Conservation (phyloP, 306 rosid species). For the Glycyrrhiza uralensis region DNA sequence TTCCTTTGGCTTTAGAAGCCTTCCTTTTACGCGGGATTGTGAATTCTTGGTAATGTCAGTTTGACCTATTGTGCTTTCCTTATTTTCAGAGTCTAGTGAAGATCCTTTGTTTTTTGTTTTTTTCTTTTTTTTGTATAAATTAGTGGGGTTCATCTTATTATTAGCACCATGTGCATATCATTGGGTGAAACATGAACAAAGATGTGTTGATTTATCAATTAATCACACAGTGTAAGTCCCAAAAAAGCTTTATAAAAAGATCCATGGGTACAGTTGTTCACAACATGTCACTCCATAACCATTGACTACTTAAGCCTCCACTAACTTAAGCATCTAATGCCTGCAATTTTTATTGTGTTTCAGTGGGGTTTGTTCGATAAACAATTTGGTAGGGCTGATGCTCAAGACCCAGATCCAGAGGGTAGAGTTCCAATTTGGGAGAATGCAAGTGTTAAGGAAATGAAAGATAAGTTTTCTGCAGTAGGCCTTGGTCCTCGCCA, state of each 20-base stretch:
- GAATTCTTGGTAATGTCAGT: background rate
- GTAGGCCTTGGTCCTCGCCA: constrained; percentile 95
- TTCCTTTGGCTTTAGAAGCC: background rate
- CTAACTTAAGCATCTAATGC: background rate
- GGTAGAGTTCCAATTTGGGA: constrained; percentile 90
- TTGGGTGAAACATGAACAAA: background rate
- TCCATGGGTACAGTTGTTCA: background rate
- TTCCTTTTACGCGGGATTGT: background rate
- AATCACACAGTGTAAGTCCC: background rate
- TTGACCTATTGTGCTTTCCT: background rate
- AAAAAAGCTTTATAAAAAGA: background rate
- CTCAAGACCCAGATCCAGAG: constrained; percentile 91
- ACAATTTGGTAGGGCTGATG: constrained; percentile 81
- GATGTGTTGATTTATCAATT: background rate
- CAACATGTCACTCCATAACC: background rate
- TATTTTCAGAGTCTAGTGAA: background rate
- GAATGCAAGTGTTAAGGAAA: constrained; percentile 78
- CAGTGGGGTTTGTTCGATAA: constrained; percentile 92
- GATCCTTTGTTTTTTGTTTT: background rate
- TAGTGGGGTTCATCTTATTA: background rate
- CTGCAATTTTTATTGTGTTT: constrained; percentile 26
- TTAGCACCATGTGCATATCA: background rate
- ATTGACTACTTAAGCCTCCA: background rate
- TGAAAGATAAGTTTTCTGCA: constrained; percentile 85
- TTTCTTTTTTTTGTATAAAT: background rate